Conservation (phyloP, 331 rosid species). For the Rhamnella rubrinervis region DNA sequence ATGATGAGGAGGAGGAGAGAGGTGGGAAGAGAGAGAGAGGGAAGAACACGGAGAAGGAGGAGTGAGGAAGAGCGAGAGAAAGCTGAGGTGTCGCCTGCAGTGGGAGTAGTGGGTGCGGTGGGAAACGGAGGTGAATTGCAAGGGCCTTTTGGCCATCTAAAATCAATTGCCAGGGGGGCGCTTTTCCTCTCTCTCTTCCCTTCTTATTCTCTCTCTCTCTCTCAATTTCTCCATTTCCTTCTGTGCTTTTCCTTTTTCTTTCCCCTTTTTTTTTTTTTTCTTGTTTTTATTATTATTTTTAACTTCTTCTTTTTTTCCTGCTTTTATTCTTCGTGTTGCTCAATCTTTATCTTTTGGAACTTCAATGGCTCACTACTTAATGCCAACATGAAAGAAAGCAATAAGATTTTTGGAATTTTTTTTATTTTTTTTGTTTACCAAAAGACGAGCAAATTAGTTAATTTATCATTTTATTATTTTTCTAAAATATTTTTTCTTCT, state of each 20-base stretch:
- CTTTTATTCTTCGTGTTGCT: no score
- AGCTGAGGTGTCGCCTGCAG: slow-evolving; percentile 8
- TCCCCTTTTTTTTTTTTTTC: background rate
- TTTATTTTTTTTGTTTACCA: no score
- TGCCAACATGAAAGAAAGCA: no score
- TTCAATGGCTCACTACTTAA: no score
- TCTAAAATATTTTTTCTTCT: no score
- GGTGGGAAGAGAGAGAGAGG: background rate
- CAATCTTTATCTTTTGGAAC: no score
- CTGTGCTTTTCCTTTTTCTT: background rate
- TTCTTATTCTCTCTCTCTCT: no score
- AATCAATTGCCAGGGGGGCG: slow-evolving; percentile 12
- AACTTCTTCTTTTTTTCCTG: background rate
- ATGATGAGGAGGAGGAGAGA: slow-evolving; percentile 5
- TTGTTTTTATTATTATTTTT: no score
- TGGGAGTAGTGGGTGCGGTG: slow-evolving; percentile 19
- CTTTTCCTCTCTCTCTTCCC: background rate
- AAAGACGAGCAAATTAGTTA: no score
- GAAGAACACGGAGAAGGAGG: slow-evolving; percentile 17
- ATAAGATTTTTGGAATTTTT: no score
- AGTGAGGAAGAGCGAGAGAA: slow-evolving; percentile 5
- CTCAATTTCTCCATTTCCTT: background rate
- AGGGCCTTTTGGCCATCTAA: slow-evolving; percentile 83
- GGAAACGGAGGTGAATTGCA: slow-evolving; percentile 51
- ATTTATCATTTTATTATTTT: no score